Evolutionary conservation across 805 yeast species (phyloP).

Genomic region (Candida khao-thaluensis): DNA sequence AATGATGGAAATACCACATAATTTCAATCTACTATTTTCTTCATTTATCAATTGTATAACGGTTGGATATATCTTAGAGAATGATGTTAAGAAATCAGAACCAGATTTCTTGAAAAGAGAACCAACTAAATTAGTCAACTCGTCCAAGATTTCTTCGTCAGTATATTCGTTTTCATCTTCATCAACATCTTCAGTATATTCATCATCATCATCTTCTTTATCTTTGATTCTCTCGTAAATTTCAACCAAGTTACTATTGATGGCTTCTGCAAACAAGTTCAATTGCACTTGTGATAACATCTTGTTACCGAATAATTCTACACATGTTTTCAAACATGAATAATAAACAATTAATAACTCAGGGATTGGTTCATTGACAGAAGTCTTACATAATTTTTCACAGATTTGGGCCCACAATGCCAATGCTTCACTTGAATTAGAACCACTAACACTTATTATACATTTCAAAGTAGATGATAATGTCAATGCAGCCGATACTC

Average conservation of each 20-base stretch:
- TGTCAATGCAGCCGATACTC: conserved; percentile 84
- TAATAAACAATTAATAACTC: conserved; percentile 81
- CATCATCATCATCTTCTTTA: conserved; percentile 73
- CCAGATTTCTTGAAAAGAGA: conserved; percentile 65
- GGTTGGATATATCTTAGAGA: conserved; percentile 63
- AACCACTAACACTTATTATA: conserved; percentile 54
- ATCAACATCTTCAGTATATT: conserved; percentile 81
- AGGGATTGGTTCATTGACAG: conserved; percentile 77
- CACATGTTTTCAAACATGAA: conserved; percentile 63
- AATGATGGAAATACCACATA: conserved; percentile 77
- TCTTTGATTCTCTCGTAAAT: conserved; percentile 67
- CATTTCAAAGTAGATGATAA: conserved; percentile 75
- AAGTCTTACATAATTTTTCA: conserved; percentile 62
- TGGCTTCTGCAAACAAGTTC: conserved; percentile 54
- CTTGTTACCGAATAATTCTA: conserved; percentile 65
- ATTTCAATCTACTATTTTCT: conserved; percentile 62
- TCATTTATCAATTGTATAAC: conserved; percentile 62
- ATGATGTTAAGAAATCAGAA: conserved; percentile 58
- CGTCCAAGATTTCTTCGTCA: conserved; percentile 88
- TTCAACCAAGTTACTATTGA: conserved; percentile 61
- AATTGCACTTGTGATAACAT: conserved; percentile 57
- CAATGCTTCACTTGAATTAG: conserved; percentile 58
- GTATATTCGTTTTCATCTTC: conserved; percentile 82
- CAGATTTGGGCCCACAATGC: conserved; percentile 72
- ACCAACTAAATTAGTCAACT: conserved; percentile 72